Evolutionary conservation across 495 filamentous ascomycete genomes (phyloP).

Genomic region (Aspergillus bertholletiae): DNA sequence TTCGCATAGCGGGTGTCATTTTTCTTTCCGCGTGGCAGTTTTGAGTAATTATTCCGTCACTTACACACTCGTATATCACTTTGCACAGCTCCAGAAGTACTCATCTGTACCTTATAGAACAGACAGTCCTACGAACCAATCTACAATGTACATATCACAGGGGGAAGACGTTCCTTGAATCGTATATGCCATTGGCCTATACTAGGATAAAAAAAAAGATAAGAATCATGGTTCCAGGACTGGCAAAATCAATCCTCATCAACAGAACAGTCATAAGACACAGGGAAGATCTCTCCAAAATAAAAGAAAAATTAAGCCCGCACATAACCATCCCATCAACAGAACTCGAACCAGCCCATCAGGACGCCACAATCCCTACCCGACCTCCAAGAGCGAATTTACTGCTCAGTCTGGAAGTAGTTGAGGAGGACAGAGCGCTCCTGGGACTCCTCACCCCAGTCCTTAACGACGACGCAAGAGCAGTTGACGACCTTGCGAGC

Average conservation of each 20-base stretch:
- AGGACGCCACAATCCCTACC: neutral
- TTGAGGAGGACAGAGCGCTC: constrained; percentile 97
- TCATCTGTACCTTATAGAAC: neutral
- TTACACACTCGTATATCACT: neutral
- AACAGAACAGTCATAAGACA: neutral
- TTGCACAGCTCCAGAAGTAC: neutral
- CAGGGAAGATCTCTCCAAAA: neutral
- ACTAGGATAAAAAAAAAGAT: neutral
- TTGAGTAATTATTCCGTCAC: neutral
- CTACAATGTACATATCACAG: neutral
- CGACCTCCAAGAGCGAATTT: constrained; percentile 28
- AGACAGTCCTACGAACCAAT: neutral
- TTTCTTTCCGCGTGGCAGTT: neutral
- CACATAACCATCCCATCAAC: no score
- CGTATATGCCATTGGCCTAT: neutral
- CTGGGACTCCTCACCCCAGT: constrained; percentile 99
- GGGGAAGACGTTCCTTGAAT: neutral
- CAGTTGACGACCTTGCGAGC: constrained; percentile 99
- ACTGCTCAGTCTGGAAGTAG: constrained; percentile 95
- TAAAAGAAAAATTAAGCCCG: neutral
- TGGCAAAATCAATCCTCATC: neutral
- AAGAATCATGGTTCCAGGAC: neutral
- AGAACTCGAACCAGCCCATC: neutral
- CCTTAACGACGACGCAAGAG: constrained; percentile 98
- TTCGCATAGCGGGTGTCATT: constrained; percentile 17